Conservation (phyloP, 2,329 filamentous ascomycete species). For the Diaporthe sp. region DNA sequence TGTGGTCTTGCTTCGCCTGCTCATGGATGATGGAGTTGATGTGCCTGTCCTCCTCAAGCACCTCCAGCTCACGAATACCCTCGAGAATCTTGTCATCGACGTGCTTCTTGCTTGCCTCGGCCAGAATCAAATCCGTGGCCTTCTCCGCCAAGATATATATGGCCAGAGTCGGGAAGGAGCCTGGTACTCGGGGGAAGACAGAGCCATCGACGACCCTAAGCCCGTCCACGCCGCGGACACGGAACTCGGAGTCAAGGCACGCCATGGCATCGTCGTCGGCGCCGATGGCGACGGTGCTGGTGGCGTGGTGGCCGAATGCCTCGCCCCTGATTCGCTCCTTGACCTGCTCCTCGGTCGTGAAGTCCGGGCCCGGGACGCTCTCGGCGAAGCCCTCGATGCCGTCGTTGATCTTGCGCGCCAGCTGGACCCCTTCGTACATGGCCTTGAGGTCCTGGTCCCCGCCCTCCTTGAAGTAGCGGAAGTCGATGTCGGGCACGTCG, state of each 20-base stretch:
- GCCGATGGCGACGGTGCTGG: slow-evolving; percentile 20
- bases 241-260: slow-evolving; percentile 29
- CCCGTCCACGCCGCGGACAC: slow-evolving; percentile 16
- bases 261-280: slow-evolving; percentile 10
- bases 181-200: slow-evolving; percentile 12
- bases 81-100: slow-evolving; percentile 40
- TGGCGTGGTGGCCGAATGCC: slow-evolving; percentile 25
- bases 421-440: slow-evolving; percentile 36
- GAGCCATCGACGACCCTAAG: slow-evolving; percentile 26
- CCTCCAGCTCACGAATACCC: slow-evolving; percentile 12
- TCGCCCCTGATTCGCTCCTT: neutral
- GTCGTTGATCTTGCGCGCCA: slow-evolving; percentile 5
- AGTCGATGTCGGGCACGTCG: slow-evolving; percentile 72
- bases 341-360: neutral
- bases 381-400: slow-evolving; percentile 2
- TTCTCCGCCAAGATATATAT: slow-evolving; percentile 30
- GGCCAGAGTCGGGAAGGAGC: slow-evolving; percentile 17
- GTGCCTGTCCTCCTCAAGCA: slow-evolving; percentile 13
- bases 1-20: slow-evolving; percentile 5
- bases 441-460: slow-evolving; percentile 57
- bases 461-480: slow-evolving; percentile 66
- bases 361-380: neutral
- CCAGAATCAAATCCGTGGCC: slow-evolving; percentile 13
- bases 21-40: slow-evolving; percentile 16
- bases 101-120: neutral